Evolutionary conservation across 2,329 filamentous ascomycete species (phyloP), one percentile per base, ranked within the genome.

Genomic region (Colletotrichum sojae): DNA sequence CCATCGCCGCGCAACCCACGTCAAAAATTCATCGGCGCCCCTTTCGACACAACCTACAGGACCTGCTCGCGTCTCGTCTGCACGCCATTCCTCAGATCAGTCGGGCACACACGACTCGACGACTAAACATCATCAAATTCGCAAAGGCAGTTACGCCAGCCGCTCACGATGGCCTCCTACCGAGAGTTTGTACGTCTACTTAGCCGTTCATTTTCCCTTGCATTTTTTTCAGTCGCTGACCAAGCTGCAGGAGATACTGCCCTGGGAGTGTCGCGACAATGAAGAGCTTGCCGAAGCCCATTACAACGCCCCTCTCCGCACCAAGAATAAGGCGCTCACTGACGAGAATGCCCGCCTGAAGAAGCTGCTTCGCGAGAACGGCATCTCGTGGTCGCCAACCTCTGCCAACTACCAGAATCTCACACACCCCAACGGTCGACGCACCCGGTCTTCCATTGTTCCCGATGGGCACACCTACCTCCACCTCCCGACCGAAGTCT

Each of bases 241-340:
- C 13, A 9, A n/a, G 3, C 45, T 25, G 2, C 55, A 82, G 78
- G 73, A 75, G 20, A 71, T 77, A 40, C 80, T 79, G 55, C 82
- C 86, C 4, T 85, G 83, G 83, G 86, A 88, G 73, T 84, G 83
- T 64, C 84, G 85, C 62, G 86, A 88, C 72, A 84, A 83, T 73
- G 80, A 85, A 68, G 85, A 88, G 36, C 81, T 83, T 76, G 84
- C 85, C 55, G 83, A 83, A 75, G 76, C 78, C 43, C 79, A 80
- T 55, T 87, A 85, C 74, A 83, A 86, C 39, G 77, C 82, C 39
- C 85, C 85, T 39, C 77, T 86, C n/a, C 85, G 85, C 31, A 76
- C 76, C 63, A 79, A 82, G 71, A 86, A 86, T 58, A 79, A 80
- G 71, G 75, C 78, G 56, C 80, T 88, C 3, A 70, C 78, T 15